Evolutionary conservation across 1,284 basidiomycete genomes (phyloP), one percentile per base, ranked within the genome.

Genomic region (Tremellales sp.): DNA sequence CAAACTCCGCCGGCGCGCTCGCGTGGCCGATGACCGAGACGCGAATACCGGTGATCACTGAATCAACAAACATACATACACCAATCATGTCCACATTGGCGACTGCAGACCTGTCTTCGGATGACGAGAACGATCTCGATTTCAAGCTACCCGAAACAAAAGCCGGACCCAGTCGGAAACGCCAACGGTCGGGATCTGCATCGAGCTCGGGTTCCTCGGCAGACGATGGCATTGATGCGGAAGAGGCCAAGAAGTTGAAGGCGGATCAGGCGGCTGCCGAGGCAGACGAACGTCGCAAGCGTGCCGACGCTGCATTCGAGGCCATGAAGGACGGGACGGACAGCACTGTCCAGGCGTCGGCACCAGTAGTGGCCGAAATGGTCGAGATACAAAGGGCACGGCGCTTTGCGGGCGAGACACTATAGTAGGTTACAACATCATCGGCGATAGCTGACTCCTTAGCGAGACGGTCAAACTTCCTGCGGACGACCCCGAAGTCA

Each of bases 361-460:
- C 35, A 27, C 37, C 11, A 49, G 41, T 17, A 10, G 49, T 54
- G 35, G 45, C n/a, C 10, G 59, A 65, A 40, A 61, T 60, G 63
- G 63, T 74, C 15, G 62, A 68, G 44, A 49, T 74, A 7, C 53
- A 56, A 48, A 49, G 70, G 22, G 58, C 68, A 29, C 60, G 70
- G 31, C 54, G 60, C n/a, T 74, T 71, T 47, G 70, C 70, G 0
- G 72, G 72, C 2, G 65, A 73, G 53, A 67, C 62, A 8, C 62
- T 74, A 41, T 65, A 58, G 72, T 73, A 40, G 58, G 72, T 54
- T 15, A 13, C 13, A n/a, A 5, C 13, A 5, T 36, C 33, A 36
- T 7, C 13, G 6, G 15, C 29, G 29, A 31, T 31, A 31, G 29
- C 29, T 31, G 29, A 31, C 15, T 8, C 15, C 10, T 8, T 25